Base-by-base conservation (phyloP, 305 asterid genomes). In the Ajuga reptans region DNA sequence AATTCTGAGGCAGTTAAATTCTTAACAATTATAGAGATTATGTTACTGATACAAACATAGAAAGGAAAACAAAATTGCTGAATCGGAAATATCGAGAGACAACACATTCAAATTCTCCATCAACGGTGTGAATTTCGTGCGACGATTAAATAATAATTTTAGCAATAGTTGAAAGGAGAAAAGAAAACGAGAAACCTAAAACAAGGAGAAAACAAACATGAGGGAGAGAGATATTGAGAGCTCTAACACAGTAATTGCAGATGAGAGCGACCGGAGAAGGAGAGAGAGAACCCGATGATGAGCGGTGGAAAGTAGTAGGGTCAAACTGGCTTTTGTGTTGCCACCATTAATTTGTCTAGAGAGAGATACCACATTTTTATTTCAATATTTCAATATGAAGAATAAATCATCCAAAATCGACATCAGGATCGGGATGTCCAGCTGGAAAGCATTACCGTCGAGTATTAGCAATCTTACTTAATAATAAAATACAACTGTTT, bases 271-370 rank as follows among this genome's bases (percentile, higher is more conserved):
- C 3, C 4, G 6, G 58, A 21, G 7, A 53, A 10, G 15, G 18
- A 14, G 36, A 11, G 41, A 27, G 61, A n/a, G 58, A 21, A 33
- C 2, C 27, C 27, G 39, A 27, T 11, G 60, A 10, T 11, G 39
- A 27, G 60, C 60, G 60, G 60, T 11, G 60, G 9, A 27, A 54
- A 54, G 60, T 15, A 54, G 5, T 3, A 55, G 42, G 41, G 62
- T 55, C 62, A 55, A 55, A 55, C 3, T 29, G 62, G 62, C 62
- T 55, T 55, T 55, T 55, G 62, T 6, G 42, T 33, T 54, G 60
- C 27, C 60, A 54, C 41, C 33, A 21, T 53, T 53, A 21, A 21
- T 21, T 21, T n/a, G 36, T 53, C 39, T 11, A 11, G 9, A 55
- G 62, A 55, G 9, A 55, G 62, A 55, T 27, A 29, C 37, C 59